Evolutionary conservation across 768 basidiomycete species (phyloP).

Genomic region (Lactarius sp.): DNA sequence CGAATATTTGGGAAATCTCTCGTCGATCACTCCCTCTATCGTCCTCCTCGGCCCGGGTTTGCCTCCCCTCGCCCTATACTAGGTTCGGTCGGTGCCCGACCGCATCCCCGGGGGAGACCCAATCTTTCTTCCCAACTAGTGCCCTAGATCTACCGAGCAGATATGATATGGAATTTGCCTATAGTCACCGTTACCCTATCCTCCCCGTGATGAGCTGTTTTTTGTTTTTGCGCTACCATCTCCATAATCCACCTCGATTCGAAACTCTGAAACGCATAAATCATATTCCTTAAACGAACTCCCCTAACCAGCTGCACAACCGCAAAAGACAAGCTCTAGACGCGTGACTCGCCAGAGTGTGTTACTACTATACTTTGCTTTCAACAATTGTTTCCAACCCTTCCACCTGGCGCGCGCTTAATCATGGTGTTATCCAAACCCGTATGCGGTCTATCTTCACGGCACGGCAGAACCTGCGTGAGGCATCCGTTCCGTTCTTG

Average conservation of each 20-base stretch:
- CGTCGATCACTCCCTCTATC: slow-evolving; percentile 3
- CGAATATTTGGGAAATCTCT: slow-evolving; percentile 2
- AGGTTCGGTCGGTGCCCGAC: slow-evolving; percentile 1
- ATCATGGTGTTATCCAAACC: background rate
- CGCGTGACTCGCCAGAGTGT: background rate
- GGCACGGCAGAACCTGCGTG: background rate
- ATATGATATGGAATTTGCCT: slow-evolving; percentile 14
- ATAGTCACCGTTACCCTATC: background rate
- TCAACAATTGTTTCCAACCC: background rate
- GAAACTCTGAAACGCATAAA: slow-evolving; percentile 2
- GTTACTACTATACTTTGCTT: too few relatives aligned
- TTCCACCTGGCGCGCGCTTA: slow-evolving; percentile 2
- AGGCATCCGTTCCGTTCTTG: slow-evolving; percentile 12
- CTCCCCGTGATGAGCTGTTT: background rate
- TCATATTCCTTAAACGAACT: background rate
- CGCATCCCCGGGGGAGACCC: slow-evolving; percentile 11
- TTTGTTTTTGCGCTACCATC: background rate
- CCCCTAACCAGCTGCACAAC: background rate
- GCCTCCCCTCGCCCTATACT: background rate
- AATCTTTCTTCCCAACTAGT: background rate
- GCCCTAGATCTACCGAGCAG: slow-evolving; percentile 16
- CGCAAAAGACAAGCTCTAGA: background rate
- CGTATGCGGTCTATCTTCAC: background rate
- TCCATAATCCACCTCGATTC: background rate
- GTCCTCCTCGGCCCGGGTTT: slow-evolving; percentile 9